Evolutionary conservation across 768 basidiomycete genomes (phyloP).

Genomic region (Astraeus odoratus): DNA sequence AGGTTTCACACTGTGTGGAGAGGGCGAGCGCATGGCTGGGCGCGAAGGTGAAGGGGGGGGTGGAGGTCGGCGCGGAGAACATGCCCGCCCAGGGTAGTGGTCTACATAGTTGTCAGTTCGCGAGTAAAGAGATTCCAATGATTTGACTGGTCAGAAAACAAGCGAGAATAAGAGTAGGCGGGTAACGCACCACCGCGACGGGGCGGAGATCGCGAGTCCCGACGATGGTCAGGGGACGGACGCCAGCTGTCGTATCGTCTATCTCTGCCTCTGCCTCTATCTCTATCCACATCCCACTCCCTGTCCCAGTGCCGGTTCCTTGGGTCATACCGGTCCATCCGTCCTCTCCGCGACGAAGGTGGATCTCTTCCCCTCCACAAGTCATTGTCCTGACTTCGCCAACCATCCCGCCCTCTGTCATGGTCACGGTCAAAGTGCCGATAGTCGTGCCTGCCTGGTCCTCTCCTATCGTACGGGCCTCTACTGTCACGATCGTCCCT

Average conservation of each 20-base stretch:
- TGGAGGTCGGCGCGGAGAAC: neutral
- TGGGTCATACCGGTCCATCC: neutral
- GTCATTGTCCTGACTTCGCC: neutral
- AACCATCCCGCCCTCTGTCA: constrained; percentile 17
- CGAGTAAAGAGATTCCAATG: neutral
- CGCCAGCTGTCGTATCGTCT: constrained; percentile 17
- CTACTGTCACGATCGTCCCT: constrained; percentile 4
- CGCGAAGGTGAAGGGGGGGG: neutral
- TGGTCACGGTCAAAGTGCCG: constrained; percentile 10
- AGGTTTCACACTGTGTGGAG: neutral
- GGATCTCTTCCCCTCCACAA: neutral
- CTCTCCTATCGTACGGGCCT: neutral
- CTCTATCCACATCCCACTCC: constrained; percentile 14
- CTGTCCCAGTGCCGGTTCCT: constrained; percentile 1
- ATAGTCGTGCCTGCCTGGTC: neutral
- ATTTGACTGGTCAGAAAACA: too few relatives aligned
- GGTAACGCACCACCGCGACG: constrained; percentile 17
- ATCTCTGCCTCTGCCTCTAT: too few relatives aligned
- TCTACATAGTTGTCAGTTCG: neutral
- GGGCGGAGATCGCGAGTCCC: constrained; percentile 17
- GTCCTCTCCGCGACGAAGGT: neutral
- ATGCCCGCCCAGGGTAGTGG: neutral
- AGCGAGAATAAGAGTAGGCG: neutral
- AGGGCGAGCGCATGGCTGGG: neutral
- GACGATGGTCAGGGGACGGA: constrained; percentile 13